Conservation (phyloP, 306 rosid genomes). For the Sicyos baderoa region DNA sequence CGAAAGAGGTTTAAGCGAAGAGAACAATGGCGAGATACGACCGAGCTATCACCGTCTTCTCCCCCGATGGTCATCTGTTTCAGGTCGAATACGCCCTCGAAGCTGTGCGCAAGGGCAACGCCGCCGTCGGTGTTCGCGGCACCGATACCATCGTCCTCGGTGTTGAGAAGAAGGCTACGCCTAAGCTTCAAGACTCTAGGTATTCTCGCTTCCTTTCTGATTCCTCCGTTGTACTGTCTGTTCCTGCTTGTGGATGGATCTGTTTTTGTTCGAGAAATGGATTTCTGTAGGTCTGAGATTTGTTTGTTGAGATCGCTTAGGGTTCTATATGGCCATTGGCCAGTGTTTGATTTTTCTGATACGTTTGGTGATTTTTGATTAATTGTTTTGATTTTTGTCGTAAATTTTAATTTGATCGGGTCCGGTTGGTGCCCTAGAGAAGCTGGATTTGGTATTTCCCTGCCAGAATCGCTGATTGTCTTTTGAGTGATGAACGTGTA, state of each 20-base stretch:
- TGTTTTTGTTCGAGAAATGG: not conserved
- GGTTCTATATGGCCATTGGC: not conserved
- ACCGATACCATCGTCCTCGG: constrained; percentile 92
- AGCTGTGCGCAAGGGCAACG: constrained; percentile 98
- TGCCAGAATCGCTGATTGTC: not conserved
- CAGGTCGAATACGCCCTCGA: constrained; percentile 97
- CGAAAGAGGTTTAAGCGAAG: no score
- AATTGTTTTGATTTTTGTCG: not conserved
- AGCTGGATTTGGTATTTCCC: not conserved
- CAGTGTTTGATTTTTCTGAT: not conserved
- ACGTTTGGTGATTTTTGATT: not conserved
- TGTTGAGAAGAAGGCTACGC: constrained; percentile 92
- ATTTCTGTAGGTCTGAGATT: not conserved
- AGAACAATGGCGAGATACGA: constrained; percentile 76
- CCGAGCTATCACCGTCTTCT: constrained; percentile 91
- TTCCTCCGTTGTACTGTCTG: not conserved
- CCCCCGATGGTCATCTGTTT: constrained; percentile 94
- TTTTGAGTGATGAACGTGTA: no score
- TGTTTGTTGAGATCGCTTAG: not conserved
- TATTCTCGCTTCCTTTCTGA: not conserved
- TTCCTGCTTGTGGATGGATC: not conserved
- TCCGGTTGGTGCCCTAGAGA: not conserved
- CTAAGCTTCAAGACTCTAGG: constrained; percentile 95
- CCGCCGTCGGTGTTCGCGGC: constrained; percentile 99
- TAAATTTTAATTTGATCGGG: not conserved